Evolutionary conservation across 1,139 yeast species (phyloP).

Genomic region (Yamadazyma spencermartinsiae): DNA sequence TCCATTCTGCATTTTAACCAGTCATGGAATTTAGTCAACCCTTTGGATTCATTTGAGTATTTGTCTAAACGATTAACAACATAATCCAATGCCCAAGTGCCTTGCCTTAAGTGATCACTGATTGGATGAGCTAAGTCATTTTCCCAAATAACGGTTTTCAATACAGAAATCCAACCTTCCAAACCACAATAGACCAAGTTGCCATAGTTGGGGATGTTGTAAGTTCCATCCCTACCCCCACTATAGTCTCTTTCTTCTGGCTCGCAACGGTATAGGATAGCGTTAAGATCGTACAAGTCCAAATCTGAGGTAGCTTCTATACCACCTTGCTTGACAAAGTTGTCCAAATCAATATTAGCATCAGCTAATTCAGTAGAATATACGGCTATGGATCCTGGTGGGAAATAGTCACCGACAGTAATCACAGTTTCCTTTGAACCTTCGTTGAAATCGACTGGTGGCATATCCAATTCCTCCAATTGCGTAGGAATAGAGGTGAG

Average conservation of each 20-base stretch:
- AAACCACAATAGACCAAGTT: slow-evolving; percentile 81
- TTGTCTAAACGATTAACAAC: slow-evolving; percentile 61
- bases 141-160: slow-evolving; percentile 59
- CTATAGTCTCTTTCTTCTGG: slow-evolving; percentile 86
- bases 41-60: slow-evolving; percentile 46
- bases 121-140: slow-evolving; percentile 85
- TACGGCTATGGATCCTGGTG: slow-evolving; percentile 89
- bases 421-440: slow-evolving; percentile 49
- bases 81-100: slow-evolving; percentile 89
- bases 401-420: slow-evolving; percentile 54
- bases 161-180: slow-evolving; percentile 85
- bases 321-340: slow-evolving; percentile 70
- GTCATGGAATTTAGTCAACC: slow-evolving; percentile 51
- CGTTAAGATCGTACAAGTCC: slow-evolving; percentile 70
- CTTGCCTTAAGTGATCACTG: slow-evolving; percentile 76
- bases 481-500: slow-evolving; percentile 66
- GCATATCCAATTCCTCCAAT: slow-evolving; percentile 52
- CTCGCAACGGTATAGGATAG: slow-evolving; percentile 74
- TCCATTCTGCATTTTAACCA: slow-evolving; percentile 74
- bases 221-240: slow-evolving; percentile 69
- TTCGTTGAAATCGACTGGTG: slow-evolving; percentile 41
- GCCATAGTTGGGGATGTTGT: slow-evolving; percentile 73
- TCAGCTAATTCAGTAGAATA: slow-evolving; percentile 70
- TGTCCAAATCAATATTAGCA: slow-evolving; percentile 54
- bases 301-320: slow-evolving; percentile 65